phyloP scores from a whole-genome alignment of 2,329 filamentous ascomycete genomes.

The Ceratocystis cubensis region DNA sequence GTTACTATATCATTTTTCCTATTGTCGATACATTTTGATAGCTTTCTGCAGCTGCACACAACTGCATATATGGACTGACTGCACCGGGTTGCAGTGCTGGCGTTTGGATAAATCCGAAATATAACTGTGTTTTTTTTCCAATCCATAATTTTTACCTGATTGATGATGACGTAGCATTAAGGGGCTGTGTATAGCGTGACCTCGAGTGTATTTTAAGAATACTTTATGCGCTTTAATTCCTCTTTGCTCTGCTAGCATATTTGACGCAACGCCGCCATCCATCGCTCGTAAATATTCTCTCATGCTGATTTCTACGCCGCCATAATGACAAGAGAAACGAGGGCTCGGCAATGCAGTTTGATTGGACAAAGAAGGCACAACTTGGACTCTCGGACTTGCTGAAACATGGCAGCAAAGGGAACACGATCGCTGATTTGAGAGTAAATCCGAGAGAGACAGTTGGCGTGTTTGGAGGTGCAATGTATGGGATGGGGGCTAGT shows the following conservation, averaged over 20 bases:
- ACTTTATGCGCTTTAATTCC: background rate
- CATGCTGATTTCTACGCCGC: background rate
- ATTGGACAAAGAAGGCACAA: background rate
- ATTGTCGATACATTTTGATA: conserved; percentile 12
- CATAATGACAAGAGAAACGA: background rate
- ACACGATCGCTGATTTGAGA: background rate
- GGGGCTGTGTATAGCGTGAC: background rate
- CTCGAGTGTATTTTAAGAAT: background rate
- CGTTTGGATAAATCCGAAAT: conserved; percentile 8
- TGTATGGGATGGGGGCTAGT: too few species aligned
- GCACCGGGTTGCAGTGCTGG: conserved; percentile 9
- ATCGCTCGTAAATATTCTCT: too few species aligned
- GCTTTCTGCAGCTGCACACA: background rate
- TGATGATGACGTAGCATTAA: background rate
- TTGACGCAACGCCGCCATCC: too few species aligned
- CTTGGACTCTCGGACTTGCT: background rate
- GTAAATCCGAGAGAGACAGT: background rate
- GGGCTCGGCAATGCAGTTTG: background rate
- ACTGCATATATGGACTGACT: background rate
- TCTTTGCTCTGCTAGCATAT: background rate
- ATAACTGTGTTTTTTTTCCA: background rate
- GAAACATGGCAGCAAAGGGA: background rate
- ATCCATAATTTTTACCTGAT: background rate
- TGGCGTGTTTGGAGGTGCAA: too few species aligned
- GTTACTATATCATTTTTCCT: conserved; percentile 16